phyloP scores from a whole-genome alignment of 192 early-diverging fungal species.

The Coemansia sp. region DNA sequence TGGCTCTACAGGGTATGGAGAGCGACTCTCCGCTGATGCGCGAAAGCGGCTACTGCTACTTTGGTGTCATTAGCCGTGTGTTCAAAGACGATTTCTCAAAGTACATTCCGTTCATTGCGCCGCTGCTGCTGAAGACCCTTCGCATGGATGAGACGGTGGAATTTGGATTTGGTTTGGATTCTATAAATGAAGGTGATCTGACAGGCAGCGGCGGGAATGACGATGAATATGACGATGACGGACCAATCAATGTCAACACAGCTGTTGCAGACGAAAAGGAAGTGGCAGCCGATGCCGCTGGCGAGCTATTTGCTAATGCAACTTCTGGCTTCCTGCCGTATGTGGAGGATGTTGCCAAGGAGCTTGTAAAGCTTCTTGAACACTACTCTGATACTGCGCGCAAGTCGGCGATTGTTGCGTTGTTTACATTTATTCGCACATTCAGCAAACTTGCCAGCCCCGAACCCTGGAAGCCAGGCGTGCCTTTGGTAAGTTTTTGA shows the following conservation, averaged over 20 bases:
- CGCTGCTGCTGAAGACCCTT: constrained; percentile 79
- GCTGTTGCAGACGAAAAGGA: constrained; percentile 94
- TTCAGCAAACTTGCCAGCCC: constrained; percentile 72
- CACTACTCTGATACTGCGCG: constrained; percentile 84
- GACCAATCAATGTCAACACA: constrained; percentile 67
- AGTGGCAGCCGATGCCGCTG: constrained; percentile 83
- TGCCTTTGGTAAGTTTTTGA: constrained; percentile 56
- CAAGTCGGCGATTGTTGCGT: constrained; percentile 69
- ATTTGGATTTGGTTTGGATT: constrained; percentile 22
- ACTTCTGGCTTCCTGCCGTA: constrained; percentile 78
- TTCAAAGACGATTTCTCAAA: constrained; percentile 82
- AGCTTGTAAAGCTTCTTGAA: constrained; percentile 65
- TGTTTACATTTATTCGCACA: constrained; percentile 79
- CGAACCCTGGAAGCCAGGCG: constrained; percentile 74
- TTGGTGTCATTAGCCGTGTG: constrained; percentile 78
- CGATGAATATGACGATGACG: constrained; percentile 63
- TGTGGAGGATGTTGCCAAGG: constrained; percentile 69
- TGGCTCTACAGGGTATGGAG: constrained; percentile 78
- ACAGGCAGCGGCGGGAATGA: constrained; percentile 48
- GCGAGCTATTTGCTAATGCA: constrained; percentile 83
- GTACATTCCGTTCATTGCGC: constrained; percentile 74
- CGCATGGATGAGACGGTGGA: constrained; percentile 66
- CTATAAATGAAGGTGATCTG: constrained; percentile 26
- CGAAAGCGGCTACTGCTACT: constrained; percentile 87
- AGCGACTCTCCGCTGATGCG: constrained; percentile 72